These are phyloP conservation scores for Melianthus villosus DNA, from an alignment of 441 rosid species.

Conservation along the genomic window DNA sequence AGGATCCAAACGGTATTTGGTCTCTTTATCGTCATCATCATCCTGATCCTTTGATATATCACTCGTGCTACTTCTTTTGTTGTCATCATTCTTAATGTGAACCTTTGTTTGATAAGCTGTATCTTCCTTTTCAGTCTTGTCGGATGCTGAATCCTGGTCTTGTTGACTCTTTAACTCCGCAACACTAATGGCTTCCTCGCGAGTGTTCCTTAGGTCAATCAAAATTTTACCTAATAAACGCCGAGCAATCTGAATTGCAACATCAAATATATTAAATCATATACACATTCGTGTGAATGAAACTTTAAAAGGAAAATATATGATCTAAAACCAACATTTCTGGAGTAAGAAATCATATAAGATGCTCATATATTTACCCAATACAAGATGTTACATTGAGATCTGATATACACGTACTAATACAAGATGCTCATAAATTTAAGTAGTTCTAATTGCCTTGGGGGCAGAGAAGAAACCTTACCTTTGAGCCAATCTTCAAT, in stretches of 20 bases:
- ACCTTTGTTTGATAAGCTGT: slow-evolving; percentile 36
- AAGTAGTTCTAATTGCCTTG: too few species aligned
- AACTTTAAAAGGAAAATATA: too few species aligned
- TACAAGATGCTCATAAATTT: too few species aligned
- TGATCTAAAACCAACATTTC: too few species aligned
- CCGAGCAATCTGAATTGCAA: slow-evolving; percentile 60
- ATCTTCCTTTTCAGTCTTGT: slow-evolving; percentile 35
- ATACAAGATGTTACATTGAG: too few species aligned
- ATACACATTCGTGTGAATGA: background rate
- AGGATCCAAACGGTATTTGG: slow-evolving; percentile 94
- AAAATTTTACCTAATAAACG: slow-evolving; percentile 90
- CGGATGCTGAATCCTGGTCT: slow-evolving; percentile 31
- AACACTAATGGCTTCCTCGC: slow-evolving; percentile 86
- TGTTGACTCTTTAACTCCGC: slow-evolving; percentile 75
- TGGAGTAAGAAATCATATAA: too few species aligned
- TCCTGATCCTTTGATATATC: slow-evolving; percentile 60
- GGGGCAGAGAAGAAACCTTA: slow-evolving; percentile 12
- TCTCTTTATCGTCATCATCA: slow-evolving; percentile 94
- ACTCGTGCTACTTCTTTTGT: slow-evolving; percentile 51
- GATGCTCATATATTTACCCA: too few species aligned
- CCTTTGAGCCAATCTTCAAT: slow-evolving; percentile 97
- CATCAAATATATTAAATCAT: background rate
- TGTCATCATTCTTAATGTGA: slow-evolving; percentile 38
- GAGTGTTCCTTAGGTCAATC: slow-evolving; percentile 90
- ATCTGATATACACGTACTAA: too few species aligned